Percentiles rank a stretch among this genome's conserved stretches.
Evolutionary conservation across 257 asterid genomes (phyloP).

Genomic region (Perilla frutescens): DNA sequence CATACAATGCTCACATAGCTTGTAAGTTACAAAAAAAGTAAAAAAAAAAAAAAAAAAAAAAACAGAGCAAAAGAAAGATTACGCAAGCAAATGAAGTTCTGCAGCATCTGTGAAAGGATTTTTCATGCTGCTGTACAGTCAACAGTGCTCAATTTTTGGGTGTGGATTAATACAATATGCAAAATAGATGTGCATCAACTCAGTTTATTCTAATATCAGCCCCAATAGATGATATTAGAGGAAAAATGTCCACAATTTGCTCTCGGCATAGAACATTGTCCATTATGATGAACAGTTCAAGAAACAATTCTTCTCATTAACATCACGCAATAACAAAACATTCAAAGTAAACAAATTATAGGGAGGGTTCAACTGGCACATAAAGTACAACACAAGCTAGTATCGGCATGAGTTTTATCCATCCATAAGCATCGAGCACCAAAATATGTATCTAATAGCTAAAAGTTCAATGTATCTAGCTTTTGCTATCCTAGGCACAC

Average conservation of each 20-base stretch:
- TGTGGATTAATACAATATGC: neutral
- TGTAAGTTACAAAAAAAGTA: neutral
- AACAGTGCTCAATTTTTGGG: neutral
- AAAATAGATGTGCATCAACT: neutral
- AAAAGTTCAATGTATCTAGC: constrained; percentile 5
- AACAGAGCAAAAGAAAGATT: neutral
- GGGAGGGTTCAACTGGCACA: neutral
- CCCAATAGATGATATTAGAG: neutral
- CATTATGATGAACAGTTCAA: neutral
- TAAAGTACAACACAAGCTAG: neutral
- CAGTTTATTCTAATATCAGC: constrained; percentile 3
- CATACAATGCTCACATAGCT: neutral
- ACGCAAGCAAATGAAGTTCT: constrained; percentile 14
- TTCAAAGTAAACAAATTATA: neutral
- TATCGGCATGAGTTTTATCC: neutral
- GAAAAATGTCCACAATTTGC: neutral
- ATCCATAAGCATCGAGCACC: constrained; percentile 6
- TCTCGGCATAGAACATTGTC: constrained; percentile 12
- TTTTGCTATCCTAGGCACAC: neutral
- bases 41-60: neutral
- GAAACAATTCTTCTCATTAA: neutral
- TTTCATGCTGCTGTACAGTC: constrained; percentile 15
- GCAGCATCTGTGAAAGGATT: neutral
- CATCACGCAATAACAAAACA: neutral
- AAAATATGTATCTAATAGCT: neutral